Percentiles rank a stretch among this genome's conserved stretches.
Conservation (phyloP, 805 yeast genomes). For the Yamadazyma sp. region DNA sequence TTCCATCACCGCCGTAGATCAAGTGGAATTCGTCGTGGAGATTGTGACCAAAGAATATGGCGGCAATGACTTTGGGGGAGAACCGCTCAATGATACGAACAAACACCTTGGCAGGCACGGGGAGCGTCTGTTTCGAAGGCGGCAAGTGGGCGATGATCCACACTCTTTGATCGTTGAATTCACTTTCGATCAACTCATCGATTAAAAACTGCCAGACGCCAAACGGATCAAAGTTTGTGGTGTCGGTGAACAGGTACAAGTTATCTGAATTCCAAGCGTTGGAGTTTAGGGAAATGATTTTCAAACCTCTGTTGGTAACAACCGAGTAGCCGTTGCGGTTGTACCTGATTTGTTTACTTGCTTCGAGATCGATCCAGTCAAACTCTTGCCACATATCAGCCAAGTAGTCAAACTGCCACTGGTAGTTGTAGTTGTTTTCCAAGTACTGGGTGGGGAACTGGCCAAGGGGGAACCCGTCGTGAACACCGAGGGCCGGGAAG, state of each 20-base stretch:
- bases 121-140: constrained; percentile 54
- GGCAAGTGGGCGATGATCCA: constrained; percentile 76
- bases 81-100: constrained; percentile 60
- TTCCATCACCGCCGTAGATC: constrained; percentile 50
- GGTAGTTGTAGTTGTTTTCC: constrained; percentile 24
- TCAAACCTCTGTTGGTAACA: constrained; percentile 54
- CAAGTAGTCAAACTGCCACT: constrained; percentile 41
- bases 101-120: constrained; percentile 56
- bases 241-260: constrained; percentile 48
- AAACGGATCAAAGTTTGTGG: constrained; percentile 56
- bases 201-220: constrained; percentile 62
- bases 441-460: constrained; percentile 54
- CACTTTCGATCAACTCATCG: constrained; percentile 60
- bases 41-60: constrained; percentile 68
- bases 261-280: constrained; percentile 67
- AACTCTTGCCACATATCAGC: constrained; percentile 33
- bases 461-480: constrained; percentile 68
- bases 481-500: constrained; percentile 64
- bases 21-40: constrained; percentile 67
- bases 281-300: constrained; percentile 62
- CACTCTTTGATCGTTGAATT: constrained; percentile 57
- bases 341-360: constrained; percentile 28
- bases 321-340: constrained; percentile 65
- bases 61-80: constrained; percentile 67
- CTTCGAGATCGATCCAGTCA: constrained; percentile 34